Conservation (phyloP, 108 stramenopile species). For the Stephanodiscus minutulus region DNA sequence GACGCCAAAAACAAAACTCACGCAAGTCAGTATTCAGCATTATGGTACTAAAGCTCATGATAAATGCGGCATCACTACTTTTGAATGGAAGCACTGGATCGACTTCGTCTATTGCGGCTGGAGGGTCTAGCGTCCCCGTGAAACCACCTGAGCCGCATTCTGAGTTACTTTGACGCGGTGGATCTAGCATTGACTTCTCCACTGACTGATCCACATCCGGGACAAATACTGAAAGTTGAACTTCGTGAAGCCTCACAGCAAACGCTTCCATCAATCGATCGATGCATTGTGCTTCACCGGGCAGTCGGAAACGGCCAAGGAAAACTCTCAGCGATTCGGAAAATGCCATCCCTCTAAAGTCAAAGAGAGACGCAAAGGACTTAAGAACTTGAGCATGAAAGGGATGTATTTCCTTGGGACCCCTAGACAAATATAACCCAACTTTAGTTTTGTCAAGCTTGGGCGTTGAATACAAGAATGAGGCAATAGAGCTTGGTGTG, state of each 20-base stretch:
- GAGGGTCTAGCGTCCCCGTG: constrained; percentile 31
- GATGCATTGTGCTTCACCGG: constrained; percentile 97
- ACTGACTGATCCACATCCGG: constrained; percentile 23
- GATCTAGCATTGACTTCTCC: constrained; percentile 43
- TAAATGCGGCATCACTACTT: constrained; percentile 91
- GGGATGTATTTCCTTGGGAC: constrained; percentile 86
- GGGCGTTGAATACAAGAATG: constrained; percentile 80
- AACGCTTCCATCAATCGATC: constrained; percentile 97
- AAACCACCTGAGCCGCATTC: constrained; percentile 17
- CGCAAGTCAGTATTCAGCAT: constrained; percentile 93
- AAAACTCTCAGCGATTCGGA: constrained; percentile 84
- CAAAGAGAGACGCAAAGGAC: constrained; percentile 70
- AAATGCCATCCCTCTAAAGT: constrained; percentile 77
- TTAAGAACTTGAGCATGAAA: constrained; percentile 83
- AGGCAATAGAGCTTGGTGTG: constrained; percentile 69
- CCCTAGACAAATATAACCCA: constrained; percentile 91
- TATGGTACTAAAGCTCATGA: constrained; percentile 91
- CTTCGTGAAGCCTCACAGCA: constrained; percentile 72
- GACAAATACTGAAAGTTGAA: constrained; percentile 31
- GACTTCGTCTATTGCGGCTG: constrained; percentile 20
- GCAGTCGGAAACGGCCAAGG: constrained; percentile 87
- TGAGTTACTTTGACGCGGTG: constrained; percentile 15
- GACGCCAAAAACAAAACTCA: neutral
- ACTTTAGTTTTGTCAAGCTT: constrained; percentile 89
- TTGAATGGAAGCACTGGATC: constrained; percentile 58